phyloP scores from a whole-genome alignment of 2,329 filamentous ascomycete species.

The Ophiostoma quercus region DNA sequence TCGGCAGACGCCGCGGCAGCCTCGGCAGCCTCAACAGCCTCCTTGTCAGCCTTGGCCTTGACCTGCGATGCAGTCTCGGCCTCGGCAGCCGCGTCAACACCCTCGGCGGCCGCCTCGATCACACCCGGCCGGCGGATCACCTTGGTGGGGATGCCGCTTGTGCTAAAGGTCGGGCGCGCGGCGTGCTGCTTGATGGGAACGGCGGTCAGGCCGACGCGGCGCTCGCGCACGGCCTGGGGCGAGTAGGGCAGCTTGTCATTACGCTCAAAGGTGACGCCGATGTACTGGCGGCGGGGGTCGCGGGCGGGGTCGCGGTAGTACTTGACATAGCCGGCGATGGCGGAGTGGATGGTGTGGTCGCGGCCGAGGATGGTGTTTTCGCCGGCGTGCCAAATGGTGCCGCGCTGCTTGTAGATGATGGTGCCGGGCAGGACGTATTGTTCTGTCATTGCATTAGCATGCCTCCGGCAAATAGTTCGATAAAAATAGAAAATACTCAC shows the following conservation, averaged over 20 bases:
- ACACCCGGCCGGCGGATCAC: conserved; percentile 32
- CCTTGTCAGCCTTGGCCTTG: conserved; percentile 7
- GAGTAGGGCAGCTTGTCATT: conserved; percentile 74
- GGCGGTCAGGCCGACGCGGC: conserved; percentile 69
- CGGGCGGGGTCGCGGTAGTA: conserved; percentile 85
- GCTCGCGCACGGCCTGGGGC: conserved; percentile 63
- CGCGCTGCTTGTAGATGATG: conserved; percentile 96
- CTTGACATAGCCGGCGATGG: conserved; percentile 81
- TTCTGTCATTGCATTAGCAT: conserved; percentile 45
- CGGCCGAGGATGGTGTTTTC: conserved; percentile 94
- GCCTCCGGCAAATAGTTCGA: too few species aligned
- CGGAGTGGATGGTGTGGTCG: conserved; percentile 92
- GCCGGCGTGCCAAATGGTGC: conserved; percentile 88
- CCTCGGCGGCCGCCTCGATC: conserved; percentile 18
- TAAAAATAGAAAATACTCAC: too few species aligned
- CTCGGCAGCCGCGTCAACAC: background rate
- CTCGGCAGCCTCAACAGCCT: conserved; percentile 17
- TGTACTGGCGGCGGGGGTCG: conserved; percentile 87
- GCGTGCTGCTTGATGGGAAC: conserved; percentile 38
- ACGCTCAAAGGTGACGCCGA: conserved; percentile 85
- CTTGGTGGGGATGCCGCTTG: conserved; percentile 35
- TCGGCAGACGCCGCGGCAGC: background rate
- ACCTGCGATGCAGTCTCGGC: conserved; percentile 15
- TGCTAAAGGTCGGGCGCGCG: conserved; percentile 34
- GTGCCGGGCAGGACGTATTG: conserved; percentile 93